phyloP scores from a whole-genome alignment of 176 grass and related monocot species.

The Zea mays region DNA sequence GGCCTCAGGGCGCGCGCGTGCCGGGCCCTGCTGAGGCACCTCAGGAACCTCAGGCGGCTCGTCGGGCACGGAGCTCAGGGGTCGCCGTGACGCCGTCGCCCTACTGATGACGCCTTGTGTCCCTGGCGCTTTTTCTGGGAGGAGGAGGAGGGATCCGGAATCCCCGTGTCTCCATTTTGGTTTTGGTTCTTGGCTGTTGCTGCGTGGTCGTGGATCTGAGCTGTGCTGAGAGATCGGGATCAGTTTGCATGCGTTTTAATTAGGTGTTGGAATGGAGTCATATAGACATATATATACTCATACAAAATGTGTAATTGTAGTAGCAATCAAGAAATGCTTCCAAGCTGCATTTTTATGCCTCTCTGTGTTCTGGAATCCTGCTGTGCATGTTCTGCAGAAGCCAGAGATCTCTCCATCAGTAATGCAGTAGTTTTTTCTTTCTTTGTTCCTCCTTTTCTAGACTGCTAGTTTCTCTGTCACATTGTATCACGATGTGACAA shows the following conservation, averaged over 20 bases:
- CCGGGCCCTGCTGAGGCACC: slow-evolving; percentile 37
- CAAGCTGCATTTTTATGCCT: neutral
- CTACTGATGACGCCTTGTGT: neutral
- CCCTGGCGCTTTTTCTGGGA: neutral
- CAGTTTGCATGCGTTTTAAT: slow-evolving; percentile 1
- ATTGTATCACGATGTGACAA: neutral
- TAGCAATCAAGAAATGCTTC: slow-evolving; percentile 5
- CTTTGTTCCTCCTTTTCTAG: neutral
- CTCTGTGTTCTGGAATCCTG: slow-evolving; percentile 8
- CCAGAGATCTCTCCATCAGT: neutral
- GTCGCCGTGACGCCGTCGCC: neutral
- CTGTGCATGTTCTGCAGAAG: slow-evolving; percentile 6
- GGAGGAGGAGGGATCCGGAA: neutral
- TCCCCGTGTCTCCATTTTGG: neutral
- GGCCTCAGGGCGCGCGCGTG: slow-evolving; percentile 42
- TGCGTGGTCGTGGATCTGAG: neutral
- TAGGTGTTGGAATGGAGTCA: slow-evolving; percentile 5
- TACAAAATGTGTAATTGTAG: slow-evolving; percentile 9
- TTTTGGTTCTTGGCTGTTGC: neutral
- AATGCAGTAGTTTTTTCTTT: neutral
- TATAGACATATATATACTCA: slow-evolving; percentile 5
- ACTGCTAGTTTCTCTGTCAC: neutral
- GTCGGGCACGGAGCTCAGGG: neutral
- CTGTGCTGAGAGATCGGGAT: slow-evolving; percentile 21
- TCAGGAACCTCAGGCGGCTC: slow-evolving; percentile 41